Evolutionary conservation across 257 asterid genomes (phyloP).

Genomic region (Haberlea rhodopensis): DNA sequence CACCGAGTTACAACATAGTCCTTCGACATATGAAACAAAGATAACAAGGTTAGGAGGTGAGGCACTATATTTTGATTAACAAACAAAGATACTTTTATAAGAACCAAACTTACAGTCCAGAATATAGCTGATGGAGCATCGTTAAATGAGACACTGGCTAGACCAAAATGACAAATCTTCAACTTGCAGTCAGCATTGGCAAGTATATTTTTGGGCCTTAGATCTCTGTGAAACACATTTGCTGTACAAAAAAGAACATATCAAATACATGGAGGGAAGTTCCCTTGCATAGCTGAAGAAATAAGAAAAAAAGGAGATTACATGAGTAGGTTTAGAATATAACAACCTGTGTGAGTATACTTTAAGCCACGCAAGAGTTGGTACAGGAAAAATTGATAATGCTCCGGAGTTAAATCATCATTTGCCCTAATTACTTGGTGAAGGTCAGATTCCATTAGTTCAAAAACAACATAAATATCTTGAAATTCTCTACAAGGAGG

Average conservation of each 20-base stretch:
- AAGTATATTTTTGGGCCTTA: constrained; percentile 95
- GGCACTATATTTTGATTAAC: neutral
- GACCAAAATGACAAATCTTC: no score
- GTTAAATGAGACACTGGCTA: no score
- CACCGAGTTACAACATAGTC: constrained; percentile 97
- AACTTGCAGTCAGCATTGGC: no score
- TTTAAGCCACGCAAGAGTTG: constrained; percentile 93
- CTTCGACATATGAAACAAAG: constrained; percentile 39
- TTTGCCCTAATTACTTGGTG: constrained; percentile 92
- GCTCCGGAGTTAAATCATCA: constrained; percentile 87
- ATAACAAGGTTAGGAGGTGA: constrained; percentile 25
- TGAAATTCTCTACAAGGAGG: constrained; percentile 94
- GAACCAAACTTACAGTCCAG: constrained; percentile 72
- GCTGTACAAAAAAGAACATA: constrained; percentile 39
- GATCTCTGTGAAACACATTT: constrained; percentile 87
- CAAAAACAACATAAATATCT: no score
- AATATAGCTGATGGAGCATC: no score
- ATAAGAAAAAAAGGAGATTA: neutral
- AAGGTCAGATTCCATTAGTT: no score
- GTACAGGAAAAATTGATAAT: constrained; percentile 82
- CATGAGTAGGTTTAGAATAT: constrained; percentile 10
- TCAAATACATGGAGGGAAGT: constrained; percentile 19
- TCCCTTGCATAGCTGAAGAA: constrained; percentile 7
- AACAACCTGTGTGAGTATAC: constrained; percentile 73
- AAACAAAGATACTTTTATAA: constrained; percentile 10